phyloP scores from a whole-genome alignment of 2,329 filamentous ascomycete genomes.

The Colletotrichum sp. region DNA sequence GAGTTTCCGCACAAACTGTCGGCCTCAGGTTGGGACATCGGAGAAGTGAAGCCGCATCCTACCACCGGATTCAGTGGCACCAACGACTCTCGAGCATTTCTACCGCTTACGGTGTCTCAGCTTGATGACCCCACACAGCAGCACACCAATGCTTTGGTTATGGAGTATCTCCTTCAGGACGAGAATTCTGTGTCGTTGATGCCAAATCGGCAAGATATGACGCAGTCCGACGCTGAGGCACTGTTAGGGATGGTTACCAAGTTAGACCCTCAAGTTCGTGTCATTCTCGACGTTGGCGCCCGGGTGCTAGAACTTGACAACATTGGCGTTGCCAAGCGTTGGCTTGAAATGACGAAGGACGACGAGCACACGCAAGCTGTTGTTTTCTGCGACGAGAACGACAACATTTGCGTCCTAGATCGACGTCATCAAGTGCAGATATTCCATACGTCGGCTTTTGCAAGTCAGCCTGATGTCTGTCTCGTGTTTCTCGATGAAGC shows the following conservation, averaged over 20 bases:
- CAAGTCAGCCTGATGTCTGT: constrained; percentile 60
- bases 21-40: constrained; percentile 73
- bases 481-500: constrained; percentile 73
- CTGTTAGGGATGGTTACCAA: constrained; percentile 50
- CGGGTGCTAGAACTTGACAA: constrained; percentile 71
- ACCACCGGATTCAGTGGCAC: constrained; percentile 76
- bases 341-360: constrained; percentile 46
- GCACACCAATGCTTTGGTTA: constrained; percentile 72
- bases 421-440: constrained; percentile 48
- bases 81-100: constrained; percentile 63
- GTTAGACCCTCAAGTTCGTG: constrained; percentile 47
- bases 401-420: constrained; percentile 61
- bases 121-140: constrained; percentile 57
- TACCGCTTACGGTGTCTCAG: constrained; percentile 63
- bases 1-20: constrained; percentile 70
- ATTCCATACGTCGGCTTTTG: constrained; percentile 64
- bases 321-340: constrained; percentile 53
- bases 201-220: neutral
- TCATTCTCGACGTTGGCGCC: constrained; percentile 75
- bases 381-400: constrained; percentile 62
- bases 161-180: constrained; percentile 60
- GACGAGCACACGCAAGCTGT: constrained; percentile 42
- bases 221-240: constrained; percentile 37
- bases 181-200: constrained; percentile 52
- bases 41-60: constrained; percentile 45